Evolutionary conservation across 2,329 filamentous ascomycete genomes (phyloP).

Genomic region (Exophiala mesophila): DNA sequence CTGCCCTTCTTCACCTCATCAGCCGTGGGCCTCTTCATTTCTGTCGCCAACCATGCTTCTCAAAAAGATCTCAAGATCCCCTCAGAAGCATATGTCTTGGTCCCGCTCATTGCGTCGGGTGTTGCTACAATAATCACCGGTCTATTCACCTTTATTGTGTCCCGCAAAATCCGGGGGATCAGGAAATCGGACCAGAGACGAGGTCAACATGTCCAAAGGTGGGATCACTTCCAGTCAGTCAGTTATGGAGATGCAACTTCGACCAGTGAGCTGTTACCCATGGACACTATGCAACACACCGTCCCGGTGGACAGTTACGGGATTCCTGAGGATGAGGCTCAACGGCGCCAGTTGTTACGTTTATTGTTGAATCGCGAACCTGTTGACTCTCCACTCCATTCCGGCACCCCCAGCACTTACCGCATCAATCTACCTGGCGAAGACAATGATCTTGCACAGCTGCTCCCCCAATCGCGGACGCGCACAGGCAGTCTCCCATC

Average conservation of each 20-base stretch:
- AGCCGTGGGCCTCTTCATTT: conserved; percentile 23
- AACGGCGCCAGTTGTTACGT: conserved; percentile 35
- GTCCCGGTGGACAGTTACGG: conserved; percentile 1
- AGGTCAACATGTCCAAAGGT: conserved; percentile 15
- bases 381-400: conserved; percentile 25
- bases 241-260: conserved; percentile 19
- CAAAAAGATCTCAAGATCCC: conserved; percentile 16
- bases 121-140: conserved; percentile 15
- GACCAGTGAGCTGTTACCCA: conserved; percentile 17
- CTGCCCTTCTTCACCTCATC: conserved; percentile 23
- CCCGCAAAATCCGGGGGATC: conserved; percentile 20
- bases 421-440: conserved; percentile 28
- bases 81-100: conserved; percentile 19
- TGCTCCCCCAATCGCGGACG: conserved; percentile 9
- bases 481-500: conserved; percentile 21
- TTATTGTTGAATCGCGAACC: conserved; percentile 32
- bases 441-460: conserved; percentile 6
- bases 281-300: conserved; percentile 4
- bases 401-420: conserved; percentile 29
- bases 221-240: conserved; percentile 9
- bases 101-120: conserved; percentile 19
- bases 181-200: conserved; percentile 20
- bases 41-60: conserved; percentile 21
- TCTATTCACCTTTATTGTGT: conserved; percentile 17
- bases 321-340: conserved; percentile 35